phyloP scores from a whole-genome alignment of 257 asterid genomes.

The Solanum rostratum region DNA sequence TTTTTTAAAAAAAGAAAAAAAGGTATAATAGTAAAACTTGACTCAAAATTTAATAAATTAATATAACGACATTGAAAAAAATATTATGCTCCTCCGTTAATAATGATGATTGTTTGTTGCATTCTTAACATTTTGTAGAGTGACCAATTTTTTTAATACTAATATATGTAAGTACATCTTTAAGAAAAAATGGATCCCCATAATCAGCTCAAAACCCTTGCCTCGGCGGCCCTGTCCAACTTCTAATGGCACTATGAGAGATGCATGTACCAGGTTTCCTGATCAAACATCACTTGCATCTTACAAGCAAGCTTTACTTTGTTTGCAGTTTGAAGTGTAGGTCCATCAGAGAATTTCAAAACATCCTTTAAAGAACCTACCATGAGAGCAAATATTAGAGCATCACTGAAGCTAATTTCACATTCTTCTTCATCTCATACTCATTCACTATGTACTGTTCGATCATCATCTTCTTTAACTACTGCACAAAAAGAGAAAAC shows the following conservation, averaged over 20 bases:
- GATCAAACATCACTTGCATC: neutral
- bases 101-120: no score
- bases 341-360: neutral
- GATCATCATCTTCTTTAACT: neutral
- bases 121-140: no score
- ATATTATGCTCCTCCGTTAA: no score
- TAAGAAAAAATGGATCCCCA: no score
- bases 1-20: no score
- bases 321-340: neutral
- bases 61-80: no score
- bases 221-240: neutral
- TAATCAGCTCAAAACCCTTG: no score
- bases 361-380: neutral
- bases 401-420: neutral
- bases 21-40: no score
- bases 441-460: neutral
- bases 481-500: neutral
- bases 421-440: neutral
- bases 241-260: neutral
- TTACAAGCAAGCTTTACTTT: neutral
- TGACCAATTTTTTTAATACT: no score
- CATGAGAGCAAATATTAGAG: neutral
- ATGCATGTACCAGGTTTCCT: neutral
- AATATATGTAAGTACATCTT: no score
- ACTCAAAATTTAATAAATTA: no score